phyloP scores from a whole-genome alignment of 164 flowering plant genomes.

The Magnolia changhungtana region DNA sequence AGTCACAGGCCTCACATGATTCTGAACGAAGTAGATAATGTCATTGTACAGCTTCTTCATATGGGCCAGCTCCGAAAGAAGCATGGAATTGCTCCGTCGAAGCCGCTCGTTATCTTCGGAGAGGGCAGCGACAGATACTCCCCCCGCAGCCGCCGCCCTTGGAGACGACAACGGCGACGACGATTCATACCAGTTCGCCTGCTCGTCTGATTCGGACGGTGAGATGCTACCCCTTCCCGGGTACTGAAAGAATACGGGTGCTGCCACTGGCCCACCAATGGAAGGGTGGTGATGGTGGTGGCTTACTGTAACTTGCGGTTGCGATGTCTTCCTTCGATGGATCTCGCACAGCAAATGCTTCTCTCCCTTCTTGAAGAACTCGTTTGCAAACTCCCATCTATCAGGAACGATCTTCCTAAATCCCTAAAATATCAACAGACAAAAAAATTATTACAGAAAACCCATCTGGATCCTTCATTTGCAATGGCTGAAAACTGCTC shows the following conservation, averaged over 20 bases:
- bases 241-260: conserved; percentile 40
- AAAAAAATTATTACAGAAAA: background rate
- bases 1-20: conserved; percentile 87
- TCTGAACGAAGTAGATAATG: conserved; percentile 90
- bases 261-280: conserved; percentile 7
- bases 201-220: conserved; percentile 66
- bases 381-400: conserved; percentile 97
- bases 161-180: background rate
- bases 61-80: conserved; percentile 84
- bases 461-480: background rate
- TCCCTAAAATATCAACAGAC: conserved; percentile 44
- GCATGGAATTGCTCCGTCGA: conserved; percentile 72
- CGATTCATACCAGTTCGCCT: conserved; percentile 45
- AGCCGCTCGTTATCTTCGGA: conserved; percentile 86
- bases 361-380: conserved; percentile 87
- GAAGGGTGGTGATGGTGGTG: conserved; percentile 37
- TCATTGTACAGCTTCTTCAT: conserved; percentile 93
- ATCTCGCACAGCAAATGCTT: conserved; percentile 93
- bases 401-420: conserved; percentile 98
- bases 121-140: conserved; percentile 39
- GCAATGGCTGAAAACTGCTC: background rate
- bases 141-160: background rate
- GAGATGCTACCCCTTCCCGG: conserved; percentile 46
- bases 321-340: conserved; percentile 77
- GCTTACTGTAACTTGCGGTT: conserved; percentile 47